A percentile compares a stretch with the other conserved stretches of the same genome.
phyloP scores from a whole-genome alignment of 805 yeast genomes.

The Starmerella stigmatis region DNA sequence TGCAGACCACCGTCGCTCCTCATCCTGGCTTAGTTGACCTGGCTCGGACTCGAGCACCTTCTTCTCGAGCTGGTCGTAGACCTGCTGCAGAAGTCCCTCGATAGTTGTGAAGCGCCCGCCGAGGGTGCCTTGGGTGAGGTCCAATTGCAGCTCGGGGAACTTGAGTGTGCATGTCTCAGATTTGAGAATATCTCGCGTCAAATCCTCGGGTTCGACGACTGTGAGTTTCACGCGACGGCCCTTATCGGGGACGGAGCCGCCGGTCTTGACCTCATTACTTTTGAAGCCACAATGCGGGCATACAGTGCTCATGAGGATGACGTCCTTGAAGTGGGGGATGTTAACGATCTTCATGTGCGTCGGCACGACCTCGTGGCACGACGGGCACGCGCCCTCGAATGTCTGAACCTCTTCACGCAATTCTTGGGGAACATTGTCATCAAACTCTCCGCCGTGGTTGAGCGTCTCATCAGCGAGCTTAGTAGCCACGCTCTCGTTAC shows the following conservation, averaged over 20 bases:
- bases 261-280: constrained; percentile 96
- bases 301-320: constrained; percentile 86
- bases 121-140: constrained; percentile 87
- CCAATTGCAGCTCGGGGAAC: constrained; percentile 81
- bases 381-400: constrained; percentile 84
- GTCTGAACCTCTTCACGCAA: constrained; percentile 84
- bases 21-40: constrained; percentile 76
- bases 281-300: constrained; percentile 92
- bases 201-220: constrained; percentile 83
- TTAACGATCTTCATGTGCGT: constrained; percentile 95
- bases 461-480: constrained; percentile 26
- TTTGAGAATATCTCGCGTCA: constrained; percentile 87
- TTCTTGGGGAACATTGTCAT: constrained; percentile 63
- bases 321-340: constrained; percentile 97
- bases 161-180: constrained; percentile 82
- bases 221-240: constrained; percentile 65
- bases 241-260: constrained; percentile 84
- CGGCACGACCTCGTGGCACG: constrained; percentile 70
- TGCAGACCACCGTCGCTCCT: constrained; percentile 69
- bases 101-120: constrained; percentile 97
- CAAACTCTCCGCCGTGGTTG: constrained; percentile 46
- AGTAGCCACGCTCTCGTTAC: constrained; percentile 34
- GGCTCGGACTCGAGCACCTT: constrained; percentile 79
- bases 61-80: constrained; percentile 73
- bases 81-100: constrained; percentile 86